Conservation (phyloP, 164 flowering plant genomes). For the Sextonia rubra region DNA sequence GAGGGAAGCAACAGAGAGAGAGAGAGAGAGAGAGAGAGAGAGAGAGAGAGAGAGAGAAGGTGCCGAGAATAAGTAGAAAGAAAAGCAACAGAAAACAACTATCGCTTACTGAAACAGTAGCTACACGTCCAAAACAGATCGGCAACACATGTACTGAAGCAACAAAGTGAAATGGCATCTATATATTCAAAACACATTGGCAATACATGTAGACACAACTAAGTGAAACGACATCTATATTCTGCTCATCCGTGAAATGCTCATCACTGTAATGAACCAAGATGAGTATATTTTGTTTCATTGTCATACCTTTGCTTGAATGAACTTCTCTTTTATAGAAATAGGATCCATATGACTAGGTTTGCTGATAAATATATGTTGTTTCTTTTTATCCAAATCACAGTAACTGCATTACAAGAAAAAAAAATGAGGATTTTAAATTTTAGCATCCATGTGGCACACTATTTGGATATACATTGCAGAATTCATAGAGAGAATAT, state of each 20-base stretch:
- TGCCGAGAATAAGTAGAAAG: background rate
- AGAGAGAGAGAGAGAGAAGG: background rate
- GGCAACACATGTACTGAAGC: too few relatives aligned
- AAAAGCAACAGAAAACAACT: too few relatives aligned
- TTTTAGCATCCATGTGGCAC: background rate
- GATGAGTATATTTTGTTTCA: background rate
- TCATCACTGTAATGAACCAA: background rate
- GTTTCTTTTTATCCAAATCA: constrained; percentile 34
- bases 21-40: too few relatives aligned
- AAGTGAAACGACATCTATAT: too few relatives aligned
- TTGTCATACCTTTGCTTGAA: constrained; percentile 74
- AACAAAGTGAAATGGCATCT: too few relatives aligned
- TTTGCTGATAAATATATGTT: constrained; percentile 38
- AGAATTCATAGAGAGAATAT: background rate
- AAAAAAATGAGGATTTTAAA: background rate
- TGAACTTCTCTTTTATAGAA: constrained; percentile 73
- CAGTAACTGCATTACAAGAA: constrained; percentile 35
- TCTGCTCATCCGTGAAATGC: too few relatives aligned
- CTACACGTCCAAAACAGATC: too few relatives aligned
- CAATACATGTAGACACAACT: background rate
- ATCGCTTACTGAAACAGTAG: too few relatives aligned
- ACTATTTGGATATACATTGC: background rate
- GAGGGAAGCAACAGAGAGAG: too few relatives aligned
- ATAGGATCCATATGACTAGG: constrained; percentile 63
- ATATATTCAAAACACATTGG: background rate